A percentile compares a stretch with the other conserved stretches of the same genome.
These are phyloP conservation scores for Boletus reticuloceps DNA, from an alignment of 768 basidiomycete genomes.

Conservation along the genomic window DNA sequence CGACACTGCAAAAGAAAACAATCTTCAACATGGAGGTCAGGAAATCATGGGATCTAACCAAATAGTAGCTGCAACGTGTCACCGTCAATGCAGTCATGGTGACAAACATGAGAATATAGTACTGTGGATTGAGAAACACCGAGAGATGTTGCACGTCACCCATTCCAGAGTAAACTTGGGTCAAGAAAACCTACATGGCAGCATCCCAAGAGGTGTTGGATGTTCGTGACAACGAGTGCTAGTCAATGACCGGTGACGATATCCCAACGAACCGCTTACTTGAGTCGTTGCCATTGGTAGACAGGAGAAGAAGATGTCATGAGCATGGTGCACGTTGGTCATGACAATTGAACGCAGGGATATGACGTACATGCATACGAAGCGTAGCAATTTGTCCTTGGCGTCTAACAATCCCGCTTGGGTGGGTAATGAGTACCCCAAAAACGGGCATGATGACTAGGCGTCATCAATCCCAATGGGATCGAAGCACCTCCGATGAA, in stretches of 20 bases:
- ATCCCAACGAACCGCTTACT: slow-evolving; percentile 27
- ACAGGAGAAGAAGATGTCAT: slow-evolving; percentile 54
- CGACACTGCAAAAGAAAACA: no score
- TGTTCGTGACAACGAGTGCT: neutral
- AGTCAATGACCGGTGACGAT: neutral
- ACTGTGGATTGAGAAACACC: slow-evolving; percentile 61
- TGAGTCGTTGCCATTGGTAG: slow-evolving; percentile 61
- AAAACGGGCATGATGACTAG: slow-evolving; percentile 58
- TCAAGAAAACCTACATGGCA: slow-evolving; percentile 49
- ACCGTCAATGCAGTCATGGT: slow-evolving; percentile 36
- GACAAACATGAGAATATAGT: slow-evolving; percentile 39
- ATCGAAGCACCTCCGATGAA: slow-evolving; percentile 66
- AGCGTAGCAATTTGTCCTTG: slow-evolving; percentile 58
- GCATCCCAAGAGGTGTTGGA: neutral
- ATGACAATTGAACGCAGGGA: neutral
- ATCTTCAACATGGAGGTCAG: no score
- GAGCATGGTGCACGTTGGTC: neutral
- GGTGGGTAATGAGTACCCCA: slow-evolving; percentile 55
- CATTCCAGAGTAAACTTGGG: slow-evolving; percentile 65
- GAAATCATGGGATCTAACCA: slow-evolving; percentile 1
- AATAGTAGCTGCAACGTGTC: slow-evolving; percentile 38
- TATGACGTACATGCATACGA: slow-evolving; percentile 62
- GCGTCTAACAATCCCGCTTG: slow-evolving; percentile 43
- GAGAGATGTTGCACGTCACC: slow-evolving; percentile 61
- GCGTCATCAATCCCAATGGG: slow-evolving; percentile 60